Percentiles rank a stretch among this genome's conserved stretches.
These are phyloP conservation scores for Wickerhamomyces silvicola DNA, from an alignment of 805 yeast species.

Conservation along the genomic window DNA sequence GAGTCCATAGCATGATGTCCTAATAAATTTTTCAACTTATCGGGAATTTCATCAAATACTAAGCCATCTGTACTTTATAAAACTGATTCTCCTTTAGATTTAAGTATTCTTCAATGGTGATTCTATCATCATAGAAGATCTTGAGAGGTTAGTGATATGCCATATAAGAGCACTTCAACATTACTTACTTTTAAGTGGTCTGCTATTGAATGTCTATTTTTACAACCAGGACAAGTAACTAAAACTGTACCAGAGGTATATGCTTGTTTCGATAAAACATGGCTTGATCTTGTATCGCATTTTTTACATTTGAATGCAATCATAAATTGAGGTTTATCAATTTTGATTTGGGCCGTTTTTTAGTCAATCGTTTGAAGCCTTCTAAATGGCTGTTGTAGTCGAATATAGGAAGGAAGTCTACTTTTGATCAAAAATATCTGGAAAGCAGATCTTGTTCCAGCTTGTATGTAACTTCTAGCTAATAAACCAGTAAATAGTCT, in stretches of 20 bases:
- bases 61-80: slow-evolving; percentile 60
- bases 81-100: slow-evolving; percentile 70
- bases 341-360: slow-evolving; percentile 33
- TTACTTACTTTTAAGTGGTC: slow-evolving; percentile 62
- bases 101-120: slow-evolving; percentile 78
- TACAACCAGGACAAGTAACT: slow-evolving; percentile 89
- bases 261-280: slow-evolving; percentile 88
- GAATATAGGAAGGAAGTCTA: background rate
- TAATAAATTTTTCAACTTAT: slow-evolving; percentile 38
- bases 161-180: background rate
- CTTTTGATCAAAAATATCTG: no score
- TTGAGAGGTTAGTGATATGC: slow-evolving; percentile 21
- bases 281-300: slow-evolving; percentile 79
- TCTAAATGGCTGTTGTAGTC: background rate
- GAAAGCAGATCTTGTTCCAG: no score
- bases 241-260: slow-evolving; percentile 81
- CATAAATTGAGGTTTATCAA: slow-evolving; percentile 75
- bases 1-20: slow-evolving; percentile 71
- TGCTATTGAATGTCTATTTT: slow-evolving; percentile 83
- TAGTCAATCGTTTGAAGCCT: slow-evolving; percentile 14
- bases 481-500: no score
- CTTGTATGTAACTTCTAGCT: no score
- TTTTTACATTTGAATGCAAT: slow-evolving; percentile 89
- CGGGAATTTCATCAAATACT: slow-evolving; percentile 64
- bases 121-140: slow-evolving; percentile 71